A percentile compares a stretch with the other conserved stretches of the same genome.
These are phyloP conservation scores for Adansonia madagascariensis DNA, from an alignment of 441 rosid species.

Conservation along the genomic window DNA sequence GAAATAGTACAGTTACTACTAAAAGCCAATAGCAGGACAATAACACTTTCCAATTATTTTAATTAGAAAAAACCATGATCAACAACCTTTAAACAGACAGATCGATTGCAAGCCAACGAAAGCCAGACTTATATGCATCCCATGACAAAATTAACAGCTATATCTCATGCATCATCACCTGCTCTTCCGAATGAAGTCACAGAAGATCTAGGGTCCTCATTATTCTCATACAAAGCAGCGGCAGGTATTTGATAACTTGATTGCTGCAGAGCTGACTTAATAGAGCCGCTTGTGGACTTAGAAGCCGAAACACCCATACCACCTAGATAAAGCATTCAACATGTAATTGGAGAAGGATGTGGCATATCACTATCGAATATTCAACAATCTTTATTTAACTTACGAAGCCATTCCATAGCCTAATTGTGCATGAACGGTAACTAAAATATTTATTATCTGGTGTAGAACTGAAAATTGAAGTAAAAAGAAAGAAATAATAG, in stretches of 20 bases:
- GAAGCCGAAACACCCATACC: conserved; percentile 50
- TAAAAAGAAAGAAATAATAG: not conserved
- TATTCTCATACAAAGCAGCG: conserved; percentile 76
- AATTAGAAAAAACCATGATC: not conserved
- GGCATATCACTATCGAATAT: not conserved
- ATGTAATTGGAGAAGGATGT: not conserved
- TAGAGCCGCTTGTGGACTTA: conserved; percentile 44
- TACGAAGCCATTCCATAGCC: not conserved
- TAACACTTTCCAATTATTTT: not conserved
- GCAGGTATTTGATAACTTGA: conserved; percentile 83
- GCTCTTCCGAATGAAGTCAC: conserved; percentile 38
- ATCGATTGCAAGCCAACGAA: not conserved
- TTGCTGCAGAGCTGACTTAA: conserved; percentile 55
- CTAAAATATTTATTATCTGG: not conserved
- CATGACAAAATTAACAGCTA: not conserved
- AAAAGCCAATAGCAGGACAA: not conserved
- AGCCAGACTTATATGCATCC: not conserved
- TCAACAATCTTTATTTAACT: not conserved
- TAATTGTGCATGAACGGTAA: not conserved
- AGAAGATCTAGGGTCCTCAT: conserved; percentile 52
- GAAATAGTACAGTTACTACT: not conserved
- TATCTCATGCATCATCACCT: conserved; percentile 38
- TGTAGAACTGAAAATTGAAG: conserved; percentile 5
- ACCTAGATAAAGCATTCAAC: conserved; percentile 38
- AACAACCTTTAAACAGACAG: not conserved